A percentile compares a stretch with the other conserved stretches of the same genome.
These are phyloP conservation scores for Backusella sp. DNA, from an alignment of 192 early-diverging fungal species.

Conservation along the genomic window DNA sequence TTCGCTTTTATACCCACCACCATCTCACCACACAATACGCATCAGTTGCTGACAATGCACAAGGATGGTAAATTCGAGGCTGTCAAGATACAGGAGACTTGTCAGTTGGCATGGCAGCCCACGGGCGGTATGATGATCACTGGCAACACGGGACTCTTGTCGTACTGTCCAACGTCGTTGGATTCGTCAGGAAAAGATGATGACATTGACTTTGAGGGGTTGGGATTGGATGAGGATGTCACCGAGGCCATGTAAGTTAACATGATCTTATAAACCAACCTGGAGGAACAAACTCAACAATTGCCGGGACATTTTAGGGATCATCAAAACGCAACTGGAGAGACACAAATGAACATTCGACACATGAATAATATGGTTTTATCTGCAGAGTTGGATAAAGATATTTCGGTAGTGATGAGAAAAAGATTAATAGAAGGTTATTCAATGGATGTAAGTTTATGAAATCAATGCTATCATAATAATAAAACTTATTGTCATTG, in stretches of 20 bases:
- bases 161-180: background rate
- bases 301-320: background rate
- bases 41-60: constrained; percentile 50
- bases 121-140: constrained; percentile 47
- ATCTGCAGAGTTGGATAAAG: constrained; percentile 33
- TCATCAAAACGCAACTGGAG: background rate
- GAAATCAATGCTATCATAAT: constrained; percentile 20
- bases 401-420: constrained; percentile 83
- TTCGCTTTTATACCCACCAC: constrained; percentile 6
- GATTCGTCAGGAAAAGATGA: background rate
- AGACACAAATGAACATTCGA: background rate
- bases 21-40: background rate
- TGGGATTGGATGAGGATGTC: background rate
- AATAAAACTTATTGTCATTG: constrained; percentile 26
- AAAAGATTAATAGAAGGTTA: constrained; percentile 76
- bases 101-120: constrained; percentile 53
- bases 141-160: constrained; percentile 30
- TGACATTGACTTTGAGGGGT: background rate
- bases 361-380: constrained; percentile 4
- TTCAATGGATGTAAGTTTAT: constrained; percentile 65
- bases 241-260: background rate
- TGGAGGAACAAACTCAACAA: background rate
- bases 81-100: constrained; percentile 49
- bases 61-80: constrained; percentile 55
- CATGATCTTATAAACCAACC: background rate